phyloP scores from a whole-genome alignment of 192 early-diverging fungal species.

The Umbelopsis sp. region DNA sequence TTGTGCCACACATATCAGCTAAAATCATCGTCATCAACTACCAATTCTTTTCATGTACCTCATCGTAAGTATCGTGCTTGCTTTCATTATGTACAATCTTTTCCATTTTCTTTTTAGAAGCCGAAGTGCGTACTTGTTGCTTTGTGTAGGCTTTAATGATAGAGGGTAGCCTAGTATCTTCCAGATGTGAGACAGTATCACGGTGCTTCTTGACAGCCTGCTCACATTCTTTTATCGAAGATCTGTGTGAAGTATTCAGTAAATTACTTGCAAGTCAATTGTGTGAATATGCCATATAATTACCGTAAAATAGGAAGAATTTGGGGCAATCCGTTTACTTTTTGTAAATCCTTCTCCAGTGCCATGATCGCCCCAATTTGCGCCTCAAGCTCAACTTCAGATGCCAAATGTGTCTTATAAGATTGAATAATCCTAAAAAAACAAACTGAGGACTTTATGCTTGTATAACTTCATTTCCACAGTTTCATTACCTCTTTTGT shows the following conservation, averaged over 20 bases:
- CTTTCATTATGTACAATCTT: not conserved
- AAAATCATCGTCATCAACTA: too few species aligned
- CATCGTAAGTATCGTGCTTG: not conserved
- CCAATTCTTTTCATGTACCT: not conserved
- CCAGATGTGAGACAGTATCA: not conserved
- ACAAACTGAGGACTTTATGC: too few species aligned
- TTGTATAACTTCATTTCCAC: not conserved
- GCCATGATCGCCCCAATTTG: not conserved
- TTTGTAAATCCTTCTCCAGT: not conserved
- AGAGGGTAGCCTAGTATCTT: not conserved
- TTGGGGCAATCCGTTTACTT: slow-evolving; percentile 8
- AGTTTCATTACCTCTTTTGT: not conserved
- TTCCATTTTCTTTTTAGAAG: not conserved
- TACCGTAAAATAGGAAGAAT: slow-evolving; percentile 1
- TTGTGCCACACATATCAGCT: not conserved
- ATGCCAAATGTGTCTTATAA: not conserved
- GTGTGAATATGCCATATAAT: not conserved
- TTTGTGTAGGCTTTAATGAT: not conserved
- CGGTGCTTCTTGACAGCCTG: not conserved
- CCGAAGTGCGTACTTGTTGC: not conserved
- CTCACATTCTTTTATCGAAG: slow-evolving; percentile 7
- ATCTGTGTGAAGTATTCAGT: not conserved
- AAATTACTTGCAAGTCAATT: not conserved
- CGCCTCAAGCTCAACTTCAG: not conserved
- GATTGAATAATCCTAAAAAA: not conserved